These are phyloP conservation scores for Hypericum androsaemum DNA, from an alignment of 345 rosid species.

Conservation along the genomic window DNA sequence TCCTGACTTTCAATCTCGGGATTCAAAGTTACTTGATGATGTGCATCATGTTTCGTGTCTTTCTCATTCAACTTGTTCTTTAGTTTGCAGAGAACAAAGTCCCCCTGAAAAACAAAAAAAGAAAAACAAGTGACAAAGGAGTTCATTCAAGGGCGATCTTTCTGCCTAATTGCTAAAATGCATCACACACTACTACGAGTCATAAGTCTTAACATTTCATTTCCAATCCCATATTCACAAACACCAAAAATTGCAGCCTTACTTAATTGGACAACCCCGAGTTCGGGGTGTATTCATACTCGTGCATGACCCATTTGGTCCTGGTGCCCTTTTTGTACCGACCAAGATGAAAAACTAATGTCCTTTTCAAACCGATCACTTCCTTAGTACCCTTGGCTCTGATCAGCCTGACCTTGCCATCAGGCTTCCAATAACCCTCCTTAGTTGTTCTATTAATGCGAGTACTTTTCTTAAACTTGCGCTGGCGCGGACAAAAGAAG, in stretches of 20 bases:
- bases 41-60: too few relatives aligned
- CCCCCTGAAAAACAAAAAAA: background rate
- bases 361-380: slow-evolving; percentile 36
- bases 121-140: background rate
- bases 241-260: background rate
- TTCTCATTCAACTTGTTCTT: slow-evolving; percentile 1
- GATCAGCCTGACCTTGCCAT: slow-evolving; percentile 25
- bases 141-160: too few relatives aligned
- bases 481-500: slow-evolving; percentile 19
- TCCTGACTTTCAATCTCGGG: too few relatives aligned
- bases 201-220: too few relatives aligned
- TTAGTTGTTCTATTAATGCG: slow-evolving; percentile 20
- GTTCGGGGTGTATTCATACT: slow-evolving; percentile 3
- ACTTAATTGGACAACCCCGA: background rate
- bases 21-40: too few relatives aligned
- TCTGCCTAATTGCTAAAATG: background rate
- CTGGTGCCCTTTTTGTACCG: background rate
- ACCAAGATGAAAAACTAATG: slow-evolving; percentile 24
- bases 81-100: slow-evolving; percentile 15
- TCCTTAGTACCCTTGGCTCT: slow-evolving; percentile 2
- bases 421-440: slow-evolving; percentile 35
- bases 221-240: too few relatives aligned
- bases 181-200: background rate
- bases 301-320: slow-evolving; percentile 24
- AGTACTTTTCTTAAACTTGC: slow-evolving; percentile 9